Evolutionary conservation across 1,284 basidiomycete species (phyloP).

Genomic region (Cutaneotrichosporon curvatum): DNA sequence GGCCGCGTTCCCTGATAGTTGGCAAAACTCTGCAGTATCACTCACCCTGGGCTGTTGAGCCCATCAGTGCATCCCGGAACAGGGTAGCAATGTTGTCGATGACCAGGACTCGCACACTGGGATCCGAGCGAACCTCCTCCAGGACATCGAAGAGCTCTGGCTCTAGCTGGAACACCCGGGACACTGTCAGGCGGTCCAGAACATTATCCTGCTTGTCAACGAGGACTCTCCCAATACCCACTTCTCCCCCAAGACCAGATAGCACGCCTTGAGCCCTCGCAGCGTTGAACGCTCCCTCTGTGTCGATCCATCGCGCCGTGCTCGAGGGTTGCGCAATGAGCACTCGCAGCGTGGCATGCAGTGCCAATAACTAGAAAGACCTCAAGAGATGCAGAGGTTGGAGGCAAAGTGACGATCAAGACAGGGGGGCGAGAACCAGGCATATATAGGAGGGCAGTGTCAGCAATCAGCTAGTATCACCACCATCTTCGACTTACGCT

Average conservation of each 20-base stretch:
- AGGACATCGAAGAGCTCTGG: conserved; percentile 28
- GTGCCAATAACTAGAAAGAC: conserved; percentile 31
- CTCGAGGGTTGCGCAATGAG: conserved; percentile 19
- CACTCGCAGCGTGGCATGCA: conserved; percentile 31
- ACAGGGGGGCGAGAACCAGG: too few species aligned
- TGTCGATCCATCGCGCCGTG: conserved; percentile 40
- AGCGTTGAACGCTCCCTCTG: conserved; percentile 37
- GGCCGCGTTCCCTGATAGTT: conserved; percentile 36
- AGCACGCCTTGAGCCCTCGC: conserved; percentile 30
- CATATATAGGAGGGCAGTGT: too few species aligned
- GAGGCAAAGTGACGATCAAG: too few species aligned
- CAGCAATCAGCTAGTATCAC: too few species aligned
- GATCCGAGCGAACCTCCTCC: conserved; percentile 5
- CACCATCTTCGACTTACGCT: conserved; percentile 27
- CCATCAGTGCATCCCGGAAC: conserved; percentile 36
- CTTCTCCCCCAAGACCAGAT: conserved; percentile 17
- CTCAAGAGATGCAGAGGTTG: too few species aligned
- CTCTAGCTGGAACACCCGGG: conserved; percentile 33
- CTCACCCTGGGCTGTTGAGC: conserved; percentile 36
- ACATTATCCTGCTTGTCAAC: conserved; percentile 11
- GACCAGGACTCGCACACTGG: conserved; percentile 22
- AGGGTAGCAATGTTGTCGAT: conserved; percentile 35
- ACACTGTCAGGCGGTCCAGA: conserved; percentile 28
- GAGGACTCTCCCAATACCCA: conserved; percentile 14
- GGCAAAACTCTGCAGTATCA: not conserved